Evolutionary conservation across 208 protist species (phyloP), one percentile per base, ranked within the genome.

Genomic region (Trypanosoma boissoni): DNA sequence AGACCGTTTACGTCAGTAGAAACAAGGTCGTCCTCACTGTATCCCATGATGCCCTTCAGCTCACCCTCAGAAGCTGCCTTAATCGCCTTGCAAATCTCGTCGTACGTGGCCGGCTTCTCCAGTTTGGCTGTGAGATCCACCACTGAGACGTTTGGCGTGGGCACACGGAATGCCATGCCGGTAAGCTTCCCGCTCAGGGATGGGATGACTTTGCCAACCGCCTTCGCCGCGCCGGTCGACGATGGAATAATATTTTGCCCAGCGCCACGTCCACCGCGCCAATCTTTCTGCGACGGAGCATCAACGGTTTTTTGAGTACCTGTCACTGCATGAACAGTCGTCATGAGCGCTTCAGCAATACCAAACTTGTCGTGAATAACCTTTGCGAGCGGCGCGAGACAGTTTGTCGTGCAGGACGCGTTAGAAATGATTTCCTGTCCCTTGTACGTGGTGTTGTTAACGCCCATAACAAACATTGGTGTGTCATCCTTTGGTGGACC

Each of bases 341-440:
- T 99, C 98, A 99, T 99, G 39, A 99, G 80, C 58, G 90, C 94
- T 67, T 97, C 89, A 27, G 78, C 72, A 51, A 99, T 99, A 27
- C 90, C 94, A 77, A 96, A 99, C 46, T 90, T 84, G 10, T 99
- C 95, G 64, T 99, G 20, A 31, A 99, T 71, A 2, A 86, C 67
- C 58, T 92, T 98, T 45, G 84, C 95, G 8, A 99, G 68, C 53
- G 98, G 98, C 0, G 98, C 98, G n/a, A 99, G 88, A 84, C 98
- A 99, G 94, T 99, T 99, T 57, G 98, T 99, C 44, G 98, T 99
- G 90, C 98, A 99, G 24, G 97, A 99, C 24, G 98, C 98, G 76
- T 99, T 99, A 16, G 88, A 98, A 49, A 99, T 72, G 53, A 99
- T 78, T 41, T 75, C 42, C 48, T 79, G 82, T 18, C 84, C 80